Evolutionary conservation across 768 basidiomycete species (phyloP).

Genomic region (Mycena albidolilacea): DNA sequence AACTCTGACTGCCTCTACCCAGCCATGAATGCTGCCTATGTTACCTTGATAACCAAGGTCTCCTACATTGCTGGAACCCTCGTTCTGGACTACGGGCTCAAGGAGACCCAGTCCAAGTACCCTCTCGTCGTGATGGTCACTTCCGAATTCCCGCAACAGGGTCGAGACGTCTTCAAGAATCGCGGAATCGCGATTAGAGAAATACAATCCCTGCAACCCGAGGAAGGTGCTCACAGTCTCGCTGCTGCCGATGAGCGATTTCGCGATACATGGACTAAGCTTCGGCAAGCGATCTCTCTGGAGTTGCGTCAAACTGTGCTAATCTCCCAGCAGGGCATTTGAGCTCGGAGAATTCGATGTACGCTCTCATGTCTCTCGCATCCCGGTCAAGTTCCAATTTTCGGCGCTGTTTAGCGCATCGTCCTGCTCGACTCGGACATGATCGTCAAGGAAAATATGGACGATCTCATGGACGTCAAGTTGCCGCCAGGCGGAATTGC

Average conservation of each 20-base stretch:
- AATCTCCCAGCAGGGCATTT: constrained; percentile 61
- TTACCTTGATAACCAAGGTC: constrained; percentile 82
- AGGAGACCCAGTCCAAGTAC: constrained; percentile 71
- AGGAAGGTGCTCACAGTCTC: constrained; percentile 57
- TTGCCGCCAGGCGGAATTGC: constrained; percentile 84
- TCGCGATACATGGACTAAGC: constrained; percentile 81
- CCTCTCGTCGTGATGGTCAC: constrained; percentile 88
- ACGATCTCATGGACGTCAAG: constrained; percentile 73
- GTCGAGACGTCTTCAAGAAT: constrained; percentile 65
- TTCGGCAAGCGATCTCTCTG: constrained; percentile 55
- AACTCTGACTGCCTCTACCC: background rate
- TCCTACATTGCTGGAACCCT: constrained; percentile 78
- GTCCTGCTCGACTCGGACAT: constrained; percentile 92
- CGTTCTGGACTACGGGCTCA: constrained; percentile 71
- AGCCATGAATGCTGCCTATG: constrained; percentile 71
- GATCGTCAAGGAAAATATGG: constrained; percentile 88
- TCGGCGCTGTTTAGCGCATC: constrained; percentile 65
- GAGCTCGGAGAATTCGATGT: constrained; percentile 80
- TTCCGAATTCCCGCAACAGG: constrained; percentile 64
- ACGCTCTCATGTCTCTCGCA: constrained; percentile 37
- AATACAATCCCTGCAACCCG: constrained; percentile 73
- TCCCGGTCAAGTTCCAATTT: constrained; percentile 15
- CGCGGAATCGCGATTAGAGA: constrained; percentile 69
- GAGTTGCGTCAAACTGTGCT: constrained; percentile 2
- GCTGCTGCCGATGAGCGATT: constrained; percentile 67